Base-by-base conservation (phyloP, 257 asterid species). In the Eucommia ulmoides region DNA sequence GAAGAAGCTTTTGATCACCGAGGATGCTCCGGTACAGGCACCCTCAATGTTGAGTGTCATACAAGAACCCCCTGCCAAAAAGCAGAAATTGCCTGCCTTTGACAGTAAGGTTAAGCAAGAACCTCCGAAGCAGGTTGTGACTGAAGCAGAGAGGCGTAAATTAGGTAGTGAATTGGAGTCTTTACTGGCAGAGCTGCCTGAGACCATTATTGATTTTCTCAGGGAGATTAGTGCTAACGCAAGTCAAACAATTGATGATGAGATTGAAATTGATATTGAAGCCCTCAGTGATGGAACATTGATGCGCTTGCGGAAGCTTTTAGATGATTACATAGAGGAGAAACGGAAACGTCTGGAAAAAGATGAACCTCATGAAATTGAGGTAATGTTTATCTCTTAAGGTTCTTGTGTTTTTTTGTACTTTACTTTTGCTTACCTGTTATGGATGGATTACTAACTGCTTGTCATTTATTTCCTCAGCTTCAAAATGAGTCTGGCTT, bases 261-360 rank as follows among this genome's bases (percentile, higher is more conserved):
- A 84, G 80, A 84, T 89, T 51, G 97, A 89, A 72, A 75, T 89
- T 50, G 97, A 87, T 62, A 65, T 87, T 61, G 94, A 80, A n/a
- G 62, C 78, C 8, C 73, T 84, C 9, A 50, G 73, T 42, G 88
- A 80, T 53, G 94, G 78, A 33, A 74, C 76, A 25, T 65, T 89
- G 48, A 82, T 78, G 45, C 70, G 63, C 2, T 41, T 89, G 52
- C 80, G 93, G 63, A 77, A 72, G 66, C 94, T 78, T 67, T 53
- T 89, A 65, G 79, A 85, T 65, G 85, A 74, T 38, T 72, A 66
- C 63, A 51, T 74, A 15, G 45, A 53, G 21, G 78, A 71, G 62
- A 78, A 71, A 61, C 79, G 58, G 65, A 75, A 74, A 62, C 67
- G 59, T 24, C 84, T 68, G 66, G 51, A 73, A 20, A 67, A 57